These are phyloP conservation scores for Lachnellula hyalina DNA, from an alignment of 2,329 filamentous ascomycete species.

Conservation along the genomic window DNA sequence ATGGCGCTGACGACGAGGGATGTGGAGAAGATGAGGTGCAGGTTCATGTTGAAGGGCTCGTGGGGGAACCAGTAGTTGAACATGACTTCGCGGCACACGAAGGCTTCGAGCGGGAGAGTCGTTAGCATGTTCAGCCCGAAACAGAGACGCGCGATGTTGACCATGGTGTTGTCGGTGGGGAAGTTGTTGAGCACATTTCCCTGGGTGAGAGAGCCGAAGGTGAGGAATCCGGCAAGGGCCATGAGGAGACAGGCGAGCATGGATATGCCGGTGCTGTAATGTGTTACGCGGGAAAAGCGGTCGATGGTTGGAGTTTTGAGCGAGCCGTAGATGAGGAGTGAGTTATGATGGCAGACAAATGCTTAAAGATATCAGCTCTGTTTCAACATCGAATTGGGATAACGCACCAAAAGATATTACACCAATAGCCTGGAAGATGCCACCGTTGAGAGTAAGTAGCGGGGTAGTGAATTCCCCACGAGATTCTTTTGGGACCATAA, in stretches of 20 bases:
- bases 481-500: constrained; percentile 64
- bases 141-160: constrained; percentile 89
- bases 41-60: constrained; percentile 66
- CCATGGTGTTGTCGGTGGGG: constrained; percentile 80
- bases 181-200: constrained; percentile 99
- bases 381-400: neutral
- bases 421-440: constrained; percentile 92
- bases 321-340: constrained; percentile 93
- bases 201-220: constrained; percentile 84
- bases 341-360: constrained; percentile 84
- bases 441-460: constrained; percentile 73
- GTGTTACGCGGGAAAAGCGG: constrained; percentile 87
- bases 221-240: constrained; percentile 84
- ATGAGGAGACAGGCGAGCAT: constrained; percentile 87
- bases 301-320: constrained; percentile 91
- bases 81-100: constrained; percentile 97
- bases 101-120: constrained; percentile 90
- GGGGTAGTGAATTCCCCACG: constrained; percentile 66
- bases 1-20: constrained; percentile 75
- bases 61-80: constrained; percentile 69
- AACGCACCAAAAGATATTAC: constrained; percentile 90
- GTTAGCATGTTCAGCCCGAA: constrained; percentile 99
- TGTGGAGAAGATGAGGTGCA: constrained; percentile 80
- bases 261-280: constrained; percentile 85
- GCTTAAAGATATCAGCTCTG: constrained; percentile 39